Evolutionary conservation across 805 yeast genomes (phyloP), one percentile per base, ranked within the genome.

Genomic region (Cyberlindnera petersonii): DNA sequence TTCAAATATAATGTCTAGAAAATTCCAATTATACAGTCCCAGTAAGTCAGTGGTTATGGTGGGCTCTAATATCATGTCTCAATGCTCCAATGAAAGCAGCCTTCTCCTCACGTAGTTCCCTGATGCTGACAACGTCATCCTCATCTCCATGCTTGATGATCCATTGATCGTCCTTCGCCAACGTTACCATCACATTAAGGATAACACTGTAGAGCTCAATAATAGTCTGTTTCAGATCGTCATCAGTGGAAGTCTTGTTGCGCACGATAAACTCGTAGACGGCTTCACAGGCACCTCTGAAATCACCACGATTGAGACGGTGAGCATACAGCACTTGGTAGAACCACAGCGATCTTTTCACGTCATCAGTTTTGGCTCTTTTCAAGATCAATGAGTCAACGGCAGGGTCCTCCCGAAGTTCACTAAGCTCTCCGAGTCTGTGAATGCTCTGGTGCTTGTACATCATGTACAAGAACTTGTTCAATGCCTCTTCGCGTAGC

Each of bases 281-380:
- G 4, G 74, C 58, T 42, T 71, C 73, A 19, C 63, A 55, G 2
- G 74, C 67, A 16, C 76, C 77, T 39, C 82, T 61, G 39, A 55
- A 68, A 53, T 78, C 73, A 5, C 74, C 77, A 24, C 68, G 67
- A 35, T 64, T 65, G 26, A 71, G 52, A 42, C 79, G 63, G 66
- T 79, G 70, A 0, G 78, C 56, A 47, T 74, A 75, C 32, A 74
- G 59, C 14, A 76, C 64, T 45, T 75, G 66, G 59, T 69, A 75
- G 48, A 71, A 66, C 33, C 67, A 70, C 24, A 73, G 50, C 3
- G 66, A 53, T 33, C 55, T 53, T 26, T 43, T 46, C n/a, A 59
- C 31, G 31, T 61, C 66, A 7, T 54, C 52, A 3, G 50, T 48
- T 20, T 48, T 39, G 4, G 66, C 65, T 20, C 48, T 45, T 19